Percentiles rank a stretch among this genome's conserved stretches.
Evolutionary conservation across 169 alveolate genomes (phyloP).

Genomic region (Eimeria maxima): DNA sequence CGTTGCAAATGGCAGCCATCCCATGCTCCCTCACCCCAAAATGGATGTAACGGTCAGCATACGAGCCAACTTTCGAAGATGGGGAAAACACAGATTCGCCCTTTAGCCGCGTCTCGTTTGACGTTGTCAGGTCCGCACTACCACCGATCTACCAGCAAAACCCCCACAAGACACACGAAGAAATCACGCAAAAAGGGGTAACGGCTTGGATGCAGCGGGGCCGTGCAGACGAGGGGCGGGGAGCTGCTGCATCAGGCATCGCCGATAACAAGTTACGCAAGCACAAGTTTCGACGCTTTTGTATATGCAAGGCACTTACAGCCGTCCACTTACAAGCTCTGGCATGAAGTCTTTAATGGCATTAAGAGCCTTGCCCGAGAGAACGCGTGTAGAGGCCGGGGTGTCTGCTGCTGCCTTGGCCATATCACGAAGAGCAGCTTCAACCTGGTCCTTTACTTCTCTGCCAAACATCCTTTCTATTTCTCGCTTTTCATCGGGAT

Average conservation of each 20-base stretch:
- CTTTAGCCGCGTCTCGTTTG: conserved; percentile 85
- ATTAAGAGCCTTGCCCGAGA: conserved; percentile 75
- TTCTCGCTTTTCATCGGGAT: conserved; percentile 86
- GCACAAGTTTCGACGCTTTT: neutral
- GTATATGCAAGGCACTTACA: neutral
- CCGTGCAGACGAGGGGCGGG: neutral
- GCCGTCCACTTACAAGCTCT: conserved; percentile 83
- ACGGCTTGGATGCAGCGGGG: neutral
- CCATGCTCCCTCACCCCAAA: conserved; percentile 92
- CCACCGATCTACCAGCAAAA: conserved; percentile 88
- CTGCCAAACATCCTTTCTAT: conserved; percentile 74
- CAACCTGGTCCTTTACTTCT: conserved; percentile 41
- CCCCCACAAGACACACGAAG: neutral
- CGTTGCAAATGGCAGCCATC: conserved; percentile 91
- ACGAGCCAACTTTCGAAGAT: conserved; percentile 18
- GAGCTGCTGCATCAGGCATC: neutral
- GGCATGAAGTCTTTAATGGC: conserved; percentile 84
- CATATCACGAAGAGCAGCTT: conserved; percentile 35
- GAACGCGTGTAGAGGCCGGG: conserved; percentile 73
- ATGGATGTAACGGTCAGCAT: conserved; percentile 73
- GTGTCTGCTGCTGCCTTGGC: conserved; percentile 71
- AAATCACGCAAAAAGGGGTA: neutral
- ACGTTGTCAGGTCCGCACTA: conserved; percentile 90
- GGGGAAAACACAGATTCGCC: conserved; percentile 2
- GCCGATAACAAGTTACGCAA: neutral